These are phyloP conservation scores for Boletus pseudo-olivaceus DNA, from an alignment of 768 basidiomycete genomes.

Conservation along the genomic window DNA sequence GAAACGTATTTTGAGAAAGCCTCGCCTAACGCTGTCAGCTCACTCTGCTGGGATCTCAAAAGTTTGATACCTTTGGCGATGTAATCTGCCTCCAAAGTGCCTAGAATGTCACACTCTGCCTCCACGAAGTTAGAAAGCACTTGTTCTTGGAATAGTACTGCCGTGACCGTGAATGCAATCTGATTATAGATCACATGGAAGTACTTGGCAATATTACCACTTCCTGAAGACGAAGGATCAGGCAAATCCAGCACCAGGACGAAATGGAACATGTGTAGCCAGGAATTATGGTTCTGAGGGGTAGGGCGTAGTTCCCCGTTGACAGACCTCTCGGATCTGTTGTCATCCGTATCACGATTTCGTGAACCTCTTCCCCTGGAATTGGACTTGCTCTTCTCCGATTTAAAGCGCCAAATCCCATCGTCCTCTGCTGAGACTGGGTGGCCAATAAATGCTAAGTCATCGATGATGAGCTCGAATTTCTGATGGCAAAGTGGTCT, in stretches of 20 bases:
- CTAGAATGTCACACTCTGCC: conserved; percentile 68
- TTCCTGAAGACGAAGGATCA: conserved; percentile 82
- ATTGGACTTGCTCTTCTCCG: conserved; percentile 50
- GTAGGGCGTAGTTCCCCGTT: conserved; percentile 33
- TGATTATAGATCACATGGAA: conserved; percentile 88
- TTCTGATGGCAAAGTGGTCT: conserved; percentile 85
- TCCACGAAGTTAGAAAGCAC: conserved; percentile 84
- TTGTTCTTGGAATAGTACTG: conserved; percentile 91
- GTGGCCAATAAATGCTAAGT: conserved; percentile 91
- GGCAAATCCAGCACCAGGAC: conserved; percentile 86
- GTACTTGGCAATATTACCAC: conserved; percentile 72
- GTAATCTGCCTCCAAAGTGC: conserved; percentile 66
- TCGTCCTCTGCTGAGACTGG: conserved; percentile 80
- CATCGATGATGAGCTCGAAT: conserved; percentile 89
- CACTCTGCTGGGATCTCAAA: not conserved
- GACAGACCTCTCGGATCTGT: conserved; percentile 30
- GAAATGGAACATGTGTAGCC: conserved; percentile 80
- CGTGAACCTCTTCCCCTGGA: conserved; percentile 57
- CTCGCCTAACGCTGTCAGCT: conserved; percentile 43
- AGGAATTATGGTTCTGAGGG: conserved; percentile 36
- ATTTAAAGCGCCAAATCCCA: conserved; percentile 71
- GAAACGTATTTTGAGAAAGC: conserved; percentile 53
- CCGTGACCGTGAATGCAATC: conserved; percentile 84
- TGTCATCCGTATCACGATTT: conserved; percentile 38
- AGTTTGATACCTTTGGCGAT: conserved; percentile 61